Conservation (phyloP, 176 grass and related monocot species). For the Otatea glauca region DNA sequence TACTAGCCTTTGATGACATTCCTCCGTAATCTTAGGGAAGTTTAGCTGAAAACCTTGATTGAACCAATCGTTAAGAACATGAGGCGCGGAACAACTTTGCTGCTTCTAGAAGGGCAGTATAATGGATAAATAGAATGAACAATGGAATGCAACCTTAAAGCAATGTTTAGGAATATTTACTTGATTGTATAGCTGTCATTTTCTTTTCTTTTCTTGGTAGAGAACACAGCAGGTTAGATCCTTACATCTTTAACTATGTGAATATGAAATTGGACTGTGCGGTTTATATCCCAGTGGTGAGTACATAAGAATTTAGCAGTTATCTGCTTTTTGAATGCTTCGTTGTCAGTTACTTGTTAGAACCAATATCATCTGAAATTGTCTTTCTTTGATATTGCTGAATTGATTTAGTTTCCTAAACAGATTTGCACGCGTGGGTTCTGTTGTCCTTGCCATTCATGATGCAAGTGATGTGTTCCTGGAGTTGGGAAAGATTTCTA, state of each 20-base stretch:
- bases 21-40: neutral
- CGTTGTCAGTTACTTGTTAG: constrained; percentile 14
- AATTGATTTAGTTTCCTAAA: constrained; percentile 47
- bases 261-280: neutral
- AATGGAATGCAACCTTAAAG: neutral
- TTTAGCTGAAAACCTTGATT: constrained; percentile 11
- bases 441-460: constrained; percentile 79
- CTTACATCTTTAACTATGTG: neutral
- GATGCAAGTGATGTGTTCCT: constrained; percentile 83
- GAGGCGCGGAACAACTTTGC: neutral
- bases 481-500: constrained; percentile 80
- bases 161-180: neutral
- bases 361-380: constrained; percentile 17
- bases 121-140: neutral
- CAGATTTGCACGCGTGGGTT: constrained; percentile 89
- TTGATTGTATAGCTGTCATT: constrained; percentile 7
- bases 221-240: neutral
- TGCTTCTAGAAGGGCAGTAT: neutral
- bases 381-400: constrained; percentile 31
- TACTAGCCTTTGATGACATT: neutral
- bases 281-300: constrained; percentile 5
- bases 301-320: neutral
- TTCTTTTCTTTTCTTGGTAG: neutral
- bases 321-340: constrained; percentile 33
- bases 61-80: neutral